Conservation (phyloP, 2,329 filamentous ascomycete genomes). For the Rutstroemia sp. region DNA sequence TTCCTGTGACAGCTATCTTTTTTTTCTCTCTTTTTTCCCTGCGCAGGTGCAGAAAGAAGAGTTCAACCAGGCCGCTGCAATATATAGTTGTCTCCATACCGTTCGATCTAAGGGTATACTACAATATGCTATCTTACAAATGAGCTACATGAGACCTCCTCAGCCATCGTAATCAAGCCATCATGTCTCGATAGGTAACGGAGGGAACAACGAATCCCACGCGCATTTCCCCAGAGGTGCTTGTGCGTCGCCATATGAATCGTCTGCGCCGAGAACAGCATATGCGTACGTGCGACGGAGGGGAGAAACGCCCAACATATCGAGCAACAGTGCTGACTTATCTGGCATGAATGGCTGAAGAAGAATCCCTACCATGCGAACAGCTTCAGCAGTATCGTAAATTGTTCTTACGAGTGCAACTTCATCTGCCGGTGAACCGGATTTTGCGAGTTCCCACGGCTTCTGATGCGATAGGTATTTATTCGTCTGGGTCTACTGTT, state of each 20-base stretch:
- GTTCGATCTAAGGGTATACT: too few relatives aligned
- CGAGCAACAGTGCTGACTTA: slow-evolving; percentile 65
- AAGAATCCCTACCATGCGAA: slow-evolving; percentile 75
- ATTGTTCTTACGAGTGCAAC: slow-evolving; percentile 47
- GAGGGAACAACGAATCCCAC: slow-evolving; percentile 45
- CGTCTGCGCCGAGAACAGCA: slow-evolving; percentile 57
- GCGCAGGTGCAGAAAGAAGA: too few relatives aligned
- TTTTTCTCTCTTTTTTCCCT: too few relatives aligned
- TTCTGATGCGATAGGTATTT: slow-evolving; percentile 54
- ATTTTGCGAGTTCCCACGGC: slow-evolving; percentile 59
- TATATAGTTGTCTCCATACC: too few relatives aligned
- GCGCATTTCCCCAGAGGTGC: slow-evolving; percentile 31
- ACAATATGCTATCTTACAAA: too few relatives aligned
- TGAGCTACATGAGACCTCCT: background rate
- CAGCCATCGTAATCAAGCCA: background rate
- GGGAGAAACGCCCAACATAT: slow-evolving; percentile 65
- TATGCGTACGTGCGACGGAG: slow-evolving; percentile 55
- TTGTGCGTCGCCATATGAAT: slow-evolving; percentile 52
- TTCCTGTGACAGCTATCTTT: too few relatives aligned
- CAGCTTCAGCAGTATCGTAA: slow-evolving; percentile 64
- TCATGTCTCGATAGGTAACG: slow-evolving; percentile 36
- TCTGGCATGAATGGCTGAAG: slow-evolving; percentile 86
- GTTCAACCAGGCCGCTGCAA: too few relatives aligned
- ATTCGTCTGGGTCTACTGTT: slow-evolving; percentile 45
- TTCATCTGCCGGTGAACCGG: slow-evolving; percentile 11